Percentiles rank a stretch among this genome's conserved stretches.
phyloP scores from a whole-genome alignment of 768 basidiomycete genomes.

The Russula sp. region DNA sequence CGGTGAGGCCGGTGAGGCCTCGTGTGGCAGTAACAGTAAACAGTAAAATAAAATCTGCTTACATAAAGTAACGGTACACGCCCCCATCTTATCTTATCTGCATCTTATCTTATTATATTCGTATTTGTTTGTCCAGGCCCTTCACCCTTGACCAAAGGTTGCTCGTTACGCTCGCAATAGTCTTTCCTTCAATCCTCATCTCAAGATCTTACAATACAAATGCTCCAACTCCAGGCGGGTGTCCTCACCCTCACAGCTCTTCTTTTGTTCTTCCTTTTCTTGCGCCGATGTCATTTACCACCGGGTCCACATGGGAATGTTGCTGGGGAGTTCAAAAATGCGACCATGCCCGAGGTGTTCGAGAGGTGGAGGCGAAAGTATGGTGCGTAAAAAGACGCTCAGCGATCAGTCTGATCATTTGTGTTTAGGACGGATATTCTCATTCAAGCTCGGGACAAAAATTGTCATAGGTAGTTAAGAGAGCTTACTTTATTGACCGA shows the following conservation, averaged over 20 bases:
- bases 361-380: slow-evolving; percentile 13
- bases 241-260: neutral
- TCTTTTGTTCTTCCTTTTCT: slow-evolving; percentile 1
- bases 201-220: neutral
- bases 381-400: neutral
- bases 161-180: too few relatives aligned
- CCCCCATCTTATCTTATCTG: too few relatives aligned
- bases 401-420: neutral
- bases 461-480: slow-evolving; percentile 7
- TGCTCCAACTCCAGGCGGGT: neutral
- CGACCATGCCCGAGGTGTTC: slow-evolving; percentile 1
- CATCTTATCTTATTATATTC: too few relatives aligned
- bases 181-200: too few relatives aligned
- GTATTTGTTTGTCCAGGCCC: too few relatives aligned
- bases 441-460: slow-evolving; percentile 17
- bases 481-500: neutral
- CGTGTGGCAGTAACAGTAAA: too few relatives aligned
- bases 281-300: slow-evolving; percentile 5
- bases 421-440: slow-evolving; percentile 21
- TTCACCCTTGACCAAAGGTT: too few relatives aligned
- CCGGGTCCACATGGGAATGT: slow-evolving; percentile 20
- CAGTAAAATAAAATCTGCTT: too few relatives aligned
- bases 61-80: too few relatives aligned
- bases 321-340: neutral
- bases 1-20: too few relatives aligned